Evolutionary conservation across 352 stramenopile genomes (phyloP), one percentile per base, ranked within the genome.

Genomic region (Phytophthora cryptogea): DNA sequence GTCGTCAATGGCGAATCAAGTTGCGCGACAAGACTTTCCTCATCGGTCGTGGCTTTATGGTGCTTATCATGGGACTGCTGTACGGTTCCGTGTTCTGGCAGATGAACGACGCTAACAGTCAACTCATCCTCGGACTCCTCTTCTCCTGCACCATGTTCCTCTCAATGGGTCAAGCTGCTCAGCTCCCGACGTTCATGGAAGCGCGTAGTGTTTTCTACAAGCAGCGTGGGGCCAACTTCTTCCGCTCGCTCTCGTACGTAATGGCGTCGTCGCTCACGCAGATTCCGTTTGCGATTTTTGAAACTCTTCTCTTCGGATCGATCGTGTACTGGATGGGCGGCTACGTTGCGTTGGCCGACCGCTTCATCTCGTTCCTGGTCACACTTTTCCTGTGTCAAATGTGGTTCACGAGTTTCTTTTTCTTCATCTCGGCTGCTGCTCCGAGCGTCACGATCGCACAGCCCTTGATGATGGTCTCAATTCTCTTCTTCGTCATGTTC

Each of bases 301-400:
- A 97, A 68, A 86, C 83, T 0, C 20, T 96, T 7, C 56, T 96
- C 1, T 97, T 95, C 62, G 86, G 88, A n/a, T 86, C 80, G 1
- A 63, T 96, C 30, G 59, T 97, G 6, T 97, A 97, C 63, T 97
- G 86, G 78, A 92, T 97, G 74, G 76, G 90, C 33, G 91, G 91
- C 23, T 88, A 96, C 50, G 76, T 85, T 0, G 54, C 60, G 0
- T 33, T 77, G 4, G 66, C 40, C 1, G 66, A 72, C 28, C 54
- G 62, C 8, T 95, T 89, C 60, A 17, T 83, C 14, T 69, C 77
- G 7, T 95, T 92, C 59, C 30, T 89, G 10, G 17, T 83, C n/a
- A 83, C 77, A 32, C 74, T 92, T 2, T 78, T 94, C 55, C 30
- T 91, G 37, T 79, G 70, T 37, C 79, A 92, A 46, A 75, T 92